Evolutionary conservation across 257 asterid genomes (phyloP).

Genomic region (Gardenia jasminoides): DNA sequence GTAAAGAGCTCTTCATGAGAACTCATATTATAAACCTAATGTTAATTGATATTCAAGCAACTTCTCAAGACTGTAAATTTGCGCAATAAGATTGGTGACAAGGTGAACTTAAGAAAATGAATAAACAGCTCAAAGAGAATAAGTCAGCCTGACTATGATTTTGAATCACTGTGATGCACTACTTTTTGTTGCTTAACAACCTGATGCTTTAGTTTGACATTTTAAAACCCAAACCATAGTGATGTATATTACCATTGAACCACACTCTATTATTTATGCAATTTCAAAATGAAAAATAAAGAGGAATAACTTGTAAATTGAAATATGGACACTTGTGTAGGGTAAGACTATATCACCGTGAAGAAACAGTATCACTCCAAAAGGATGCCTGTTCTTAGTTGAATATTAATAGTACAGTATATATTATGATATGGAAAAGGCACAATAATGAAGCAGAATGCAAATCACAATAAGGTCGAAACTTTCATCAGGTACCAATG

Average conservation of each 20-base stretch:
- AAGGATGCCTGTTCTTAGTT: no score
- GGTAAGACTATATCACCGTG: no score
- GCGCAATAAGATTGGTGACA: not conserved
- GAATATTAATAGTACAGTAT: no score
- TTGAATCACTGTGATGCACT: no score
- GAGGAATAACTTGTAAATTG: no score
- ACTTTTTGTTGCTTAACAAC: not conserved
- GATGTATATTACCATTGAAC: no score
- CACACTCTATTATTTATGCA: no score
- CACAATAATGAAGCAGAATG: not conserved
- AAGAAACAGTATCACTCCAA: no score
- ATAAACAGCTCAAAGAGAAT: not conserved
- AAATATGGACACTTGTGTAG: no score
- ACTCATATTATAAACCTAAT: conserved; percentile 2
- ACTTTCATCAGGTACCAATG: not conserved
- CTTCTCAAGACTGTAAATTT: not conserved
- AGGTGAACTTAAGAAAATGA: not conserved
- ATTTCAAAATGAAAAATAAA: no score
- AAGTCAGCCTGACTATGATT: not conserved
- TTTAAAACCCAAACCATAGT: not conserved
- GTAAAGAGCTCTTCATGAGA: conserved; percentile 26
- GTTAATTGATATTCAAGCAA: not conserved
- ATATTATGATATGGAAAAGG: not conserved
- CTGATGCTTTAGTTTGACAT: not conserved
- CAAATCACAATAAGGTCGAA: not conserved